A percentile compares a stretch with the other conserved stretches of the same genome.
Evolutionary conservation across 2,329 filamentous ascomycete species (phyloP).

Genomic region (Didymella glomerata): DNA sequence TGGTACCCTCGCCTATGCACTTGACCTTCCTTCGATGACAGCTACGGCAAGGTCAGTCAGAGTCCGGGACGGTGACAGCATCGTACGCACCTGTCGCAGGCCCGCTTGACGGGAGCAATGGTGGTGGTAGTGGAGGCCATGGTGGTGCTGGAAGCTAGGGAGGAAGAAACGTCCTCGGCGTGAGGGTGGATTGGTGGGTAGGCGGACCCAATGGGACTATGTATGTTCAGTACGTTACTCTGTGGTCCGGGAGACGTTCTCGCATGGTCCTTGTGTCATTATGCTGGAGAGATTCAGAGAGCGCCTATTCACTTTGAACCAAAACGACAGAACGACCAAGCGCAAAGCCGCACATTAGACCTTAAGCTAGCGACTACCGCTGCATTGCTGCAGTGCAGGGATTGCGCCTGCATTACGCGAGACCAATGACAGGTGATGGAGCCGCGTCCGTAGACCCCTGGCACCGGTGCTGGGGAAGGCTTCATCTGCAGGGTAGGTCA

Average conservation of each 20-base stretch:
- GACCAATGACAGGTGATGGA: constrained; percentile 39
- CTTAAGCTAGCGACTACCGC: constrained; percentile 40
- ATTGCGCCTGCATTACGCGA: constrained; percentile 26
- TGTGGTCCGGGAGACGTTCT: constrained; percentile 38
- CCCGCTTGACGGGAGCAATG: constrained; percentile 52
- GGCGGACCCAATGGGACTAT: constrained; percentile 42
- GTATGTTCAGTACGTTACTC: constrained; percentile 42
- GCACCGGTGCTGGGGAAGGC: constrained; percentile 34
- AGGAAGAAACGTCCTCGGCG: constrained; percentile 36
- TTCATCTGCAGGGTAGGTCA: constrained; percentile 41
- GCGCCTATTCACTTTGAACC: constrained; percentile 45
- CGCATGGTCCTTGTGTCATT: constrained; percentile 47
- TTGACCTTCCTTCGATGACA: constrained; percentile 62
- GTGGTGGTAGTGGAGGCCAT: constrained; percentile 46
- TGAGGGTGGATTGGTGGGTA: constrained; percentile 33
- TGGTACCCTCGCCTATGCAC: constrained; percentile 59
- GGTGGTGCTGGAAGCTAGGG: constrained; percentile 28
- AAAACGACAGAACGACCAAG: constrained; percentile 46
- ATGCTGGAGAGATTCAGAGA: constrained; percentile 36
- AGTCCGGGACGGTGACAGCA: constrained; percentile 7
- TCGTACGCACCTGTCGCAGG: constrained; percentile 53
- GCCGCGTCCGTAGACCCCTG: constrained; percentile 32
- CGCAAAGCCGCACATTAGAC: constrained; percentile 46
- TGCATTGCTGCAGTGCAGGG: constrained; percentile 37
- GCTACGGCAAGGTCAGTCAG: constrained; percentile 36